These are phyloP conservation scores for Shiraia bambusicola DNA, from an alignment of 2,329 filamentous ascomycete genomes.

Conservation along the genomic window DNA sequence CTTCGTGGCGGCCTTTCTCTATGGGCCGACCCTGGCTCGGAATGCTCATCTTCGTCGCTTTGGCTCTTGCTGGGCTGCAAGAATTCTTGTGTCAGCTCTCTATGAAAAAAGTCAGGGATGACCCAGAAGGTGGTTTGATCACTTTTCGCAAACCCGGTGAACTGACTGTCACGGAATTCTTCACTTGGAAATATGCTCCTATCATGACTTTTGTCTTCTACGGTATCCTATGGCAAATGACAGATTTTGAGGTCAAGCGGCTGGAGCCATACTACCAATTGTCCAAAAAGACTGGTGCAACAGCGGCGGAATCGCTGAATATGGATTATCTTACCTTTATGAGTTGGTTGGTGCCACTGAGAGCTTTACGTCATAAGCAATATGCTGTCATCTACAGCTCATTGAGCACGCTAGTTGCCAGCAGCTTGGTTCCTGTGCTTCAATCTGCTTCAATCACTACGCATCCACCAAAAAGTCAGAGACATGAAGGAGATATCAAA, in stretches of 20 bases:
- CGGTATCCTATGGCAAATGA: conserved; percentile 53
- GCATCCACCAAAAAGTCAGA: conserved; percentile 53
- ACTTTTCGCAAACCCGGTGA: conserved; percentile 32
- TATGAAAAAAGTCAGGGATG: conserved; percentile 20
- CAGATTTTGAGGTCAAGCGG: conserved; percentile 54
- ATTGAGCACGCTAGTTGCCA: conserved; percentile 63
- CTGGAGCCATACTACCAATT: conserved; percentile 53
- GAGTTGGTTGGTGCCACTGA: conserved; percentile 65
- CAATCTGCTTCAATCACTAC: conserved; percentile 64
- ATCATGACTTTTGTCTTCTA: conserved; percentile 52
- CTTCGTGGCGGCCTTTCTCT: conserved; percentile 43
- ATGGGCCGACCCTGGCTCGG: conserved; percentile 43
- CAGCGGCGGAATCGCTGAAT: conserved; percentile 60
- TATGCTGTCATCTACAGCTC: conserved; percentile 70
- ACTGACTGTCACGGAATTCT: conserved; percentile 32
- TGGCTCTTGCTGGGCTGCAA: conserved; percentile 38
- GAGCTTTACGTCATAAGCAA: conserved; percentile 63
- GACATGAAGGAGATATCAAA: conserved; percentile 53
- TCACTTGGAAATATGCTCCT: conserved; percentile 45
- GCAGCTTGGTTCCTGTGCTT: conserved; percentile 68
- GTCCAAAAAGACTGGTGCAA: conserved; percentile 41
- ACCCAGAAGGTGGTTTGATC: conserved; percentile 30
- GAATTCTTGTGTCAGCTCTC: conserved; percentile 43
- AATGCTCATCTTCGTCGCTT: conserved; percentile 37
- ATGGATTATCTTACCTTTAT: conserved; percentile 72